Evolutionary conservation across 345 rosid genomes (phyloP), one percentile per base, ranked within the genome.

Genomic region (Chamaenerion angustifolium): DNA sequence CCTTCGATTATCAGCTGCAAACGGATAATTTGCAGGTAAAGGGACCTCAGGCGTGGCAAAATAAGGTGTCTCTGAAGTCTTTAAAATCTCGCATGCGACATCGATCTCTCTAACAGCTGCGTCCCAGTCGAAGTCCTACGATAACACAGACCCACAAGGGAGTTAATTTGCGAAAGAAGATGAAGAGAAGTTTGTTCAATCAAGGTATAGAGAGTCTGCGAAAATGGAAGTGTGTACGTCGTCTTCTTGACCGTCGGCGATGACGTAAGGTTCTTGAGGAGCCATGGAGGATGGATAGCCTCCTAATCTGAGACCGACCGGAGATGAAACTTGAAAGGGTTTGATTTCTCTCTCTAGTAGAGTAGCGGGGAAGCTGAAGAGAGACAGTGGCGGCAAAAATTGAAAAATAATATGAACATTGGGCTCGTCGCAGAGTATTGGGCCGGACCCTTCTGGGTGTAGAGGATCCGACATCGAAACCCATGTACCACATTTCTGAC

Each of bases 41-140:
- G 15, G 19, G 40, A 18, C 37, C 15, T 56, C 59, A 12, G 42
- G 42, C 21, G 57, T 49, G 57, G 40, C 43, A 37, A 31, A 25
- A 46, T 42, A 35, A 16, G 64, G 58, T 60, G 57, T 41, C 45
- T 44, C 43, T 13, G 82, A 56, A 9, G 64, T 37, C n/a, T 56
- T 73, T 8, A 66, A 43, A 16, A 40, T 70, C 52, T 72, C 18
- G 52, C 85, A 86, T 1, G 81, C 92, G 59, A 71, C 70, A 27
- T 90, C 95, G 56, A 90, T 86, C 71, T 76, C 88, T 69, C 71
- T 73, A 4, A 78, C 92, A 6, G 98, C 94, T 15, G 94, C 95
- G 68, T 90, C 98, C 98, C 95, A 90, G 66, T 90, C 95, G 52
- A 90, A 81, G 42, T 70, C 82, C 88, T 86, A 40, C 4, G 43